phyloP scores from a whole-genome alignment of 805 yeast species.

The Wickerhamiella kazuoi region DNA sequence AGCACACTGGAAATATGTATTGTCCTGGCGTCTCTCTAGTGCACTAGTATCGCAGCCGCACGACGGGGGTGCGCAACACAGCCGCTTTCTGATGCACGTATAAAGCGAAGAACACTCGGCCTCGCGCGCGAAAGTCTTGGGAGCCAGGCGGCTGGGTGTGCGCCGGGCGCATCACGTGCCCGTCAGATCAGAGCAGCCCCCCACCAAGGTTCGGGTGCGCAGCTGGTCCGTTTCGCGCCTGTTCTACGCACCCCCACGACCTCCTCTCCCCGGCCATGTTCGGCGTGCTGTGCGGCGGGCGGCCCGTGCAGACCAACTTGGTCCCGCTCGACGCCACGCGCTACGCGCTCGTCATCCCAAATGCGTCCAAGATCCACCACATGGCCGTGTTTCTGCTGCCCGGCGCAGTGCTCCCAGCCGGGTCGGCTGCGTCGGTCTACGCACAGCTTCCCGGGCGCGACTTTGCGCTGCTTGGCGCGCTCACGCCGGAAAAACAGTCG shows the following conservation, averaged over 20 bases:
- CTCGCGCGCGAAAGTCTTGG: too few relatives aligned
- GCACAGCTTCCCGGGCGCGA: slow-evolving; percentile 57
- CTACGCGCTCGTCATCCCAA: slow-evolving; percentile 43
- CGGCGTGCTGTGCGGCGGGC: slow-evolving; percentile 61
- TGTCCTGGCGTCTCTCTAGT: slow-evolving; percentile 13
- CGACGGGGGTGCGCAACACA: neutral
- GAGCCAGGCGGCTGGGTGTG: too few relatives aligned
- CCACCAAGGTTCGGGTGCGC: neutral
- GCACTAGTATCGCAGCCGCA: slow-evolving; percentile 9
- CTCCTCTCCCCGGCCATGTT: slow-evolving; percentile 30
- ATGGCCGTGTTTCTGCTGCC: slow-evolving; percentile 76
- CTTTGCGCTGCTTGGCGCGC: slow-evolving; percentile 22
- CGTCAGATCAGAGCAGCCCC: neutral
- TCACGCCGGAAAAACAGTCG: slow-evolving; percentile 49
- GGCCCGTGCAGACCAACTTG: slow-evolving; percentile 31
- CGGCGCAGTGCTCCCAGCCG: slow-evolving; percentile 48
- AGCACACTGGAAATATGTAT: slow-evolving; percentile 16
- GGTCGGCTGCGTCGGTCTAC: slow-evolving; percentile 67
- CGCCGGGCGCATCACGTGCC: neutral
- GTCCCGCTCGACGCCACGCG: slow-evolving; percentile 52
- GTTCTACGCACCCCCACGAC: neutral
- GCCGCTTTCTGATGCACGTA: neutral
- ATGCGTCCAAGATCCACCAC: slow-evolving; percentile 54
- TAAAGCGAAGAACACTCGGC: neutral
- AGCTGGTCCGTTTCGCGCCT: neutral